Evolutionary conservation across 2,329 filamentous ascomycete genomes (phyloP), one percentile per base, ranked within the genome.

Genomic region (Diaporthe capsici): DNA sequence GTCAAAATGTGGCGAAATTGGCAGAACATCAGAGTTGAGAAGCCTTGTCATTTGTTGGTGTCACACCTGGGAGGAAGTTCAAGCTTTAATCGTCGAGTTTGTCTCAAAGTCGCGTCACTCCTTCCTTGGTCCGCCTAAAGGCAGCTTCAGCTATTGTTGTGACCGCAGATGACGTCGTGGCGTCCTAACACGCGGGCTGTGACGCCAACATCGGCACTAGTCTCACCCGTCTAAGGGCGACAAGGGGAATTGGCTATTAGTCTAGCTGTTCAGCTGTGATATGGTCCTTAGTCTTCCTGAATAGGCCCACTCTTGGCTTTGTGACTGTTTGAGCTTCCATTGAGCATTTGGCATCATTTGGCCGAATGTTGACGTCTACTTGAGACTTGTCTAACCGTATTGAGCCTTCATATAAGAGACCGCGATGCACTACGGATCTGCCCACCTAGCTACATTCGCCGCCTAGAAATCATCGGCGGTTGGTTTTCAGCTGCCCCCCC

Each of bases 141-240:
- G 31, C 31, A 68, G 47, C 47, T 68, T 68, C 63, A 53, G 63
- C 47, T 28, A n/a, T 68, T 53, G 47, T 68, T 53, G 63, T 53
- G 20, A 37, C 47, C 31, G 31, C 22, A 25, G 8, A 68, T 68
- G 63, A 68, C 63, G 63, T 68, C 63, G 63, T 68, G 63, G 63
- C 63, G 63, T 28, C 17, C 17, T 68, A 25, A 53, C 47, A 68
- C 63, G 63, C 63, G 63, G 63, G 31, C 22, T 37, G 63, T 68
- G 63, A 68, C 63, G 63, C 63, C 63, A 68, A 15, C n/a, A 53
- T 25, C n/a, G 63, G 47, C n/a, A 39, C 47, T 68, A 68, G 63
- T 53, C 63, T 39, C 63, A 39, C 9, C 53, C 22, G 6, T 53
- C 22, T 7, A 53, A 15, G 31, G 39, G 17, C 2, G 47, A 34